Base-by-base conservation (phyloP, 2,329 filamentous ascomycete species). In the Epicoccum sorghinum region DNA sequence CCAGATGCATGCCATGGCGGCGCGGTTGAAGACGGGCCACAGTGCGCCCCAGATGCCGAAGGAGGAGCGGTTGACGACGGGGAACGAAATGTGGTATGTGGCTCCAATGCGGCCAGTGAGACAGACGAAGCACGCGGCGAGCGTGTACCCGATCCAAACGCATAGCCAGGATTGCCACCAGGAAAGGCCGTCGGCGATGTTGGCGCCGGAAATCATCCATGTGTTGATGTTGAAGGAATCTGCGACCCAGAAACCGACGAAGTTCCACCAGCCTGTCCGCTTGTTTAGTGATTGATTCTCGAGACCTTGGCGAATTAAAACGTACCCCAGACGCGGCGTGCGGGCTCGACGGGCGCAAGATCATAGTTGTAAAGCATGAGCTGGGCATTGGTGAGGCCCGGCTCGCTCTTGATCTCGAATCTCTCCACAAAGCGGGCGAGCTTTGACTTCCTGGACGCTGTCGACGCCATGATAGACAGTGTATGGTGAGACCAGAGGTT, bases 11-110 rank as follows among this genome's bases (percentile, higher is more conserved):
- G 90, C 88, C 83, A 96, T 93, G 6, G 86, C 90, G n/a, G 90
- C 89, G 37, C 92, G 85, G 69, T 96, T 96, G 62, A 96, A 87
- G 0, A 96, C 87, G 0, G 92, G 91, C 92, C 92, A 96, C 46
- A 96, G 76, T 25, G 87, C 88, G 1, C 93, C 93, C 89, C 90
- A 96, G 51, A 96, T 89, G 12, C 93, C 93, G 66, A 96, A 96
- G 0, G 88, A 91, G 0, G 90, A 82, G 51, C 93, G 82, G 61
- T 83, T 84, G 29, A 89, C 87, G 32, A 96, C 90, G 0, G 93
- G 91, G 71, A 96, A 96, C 1, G 90, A 89, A 60, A 96, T 90
- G 72, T 96, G 91, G 73, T 96, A 96, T 18, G 84, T 85, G 7
- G 92, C 90, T 54, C 92, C 93, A 44, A 96, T 93, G 43, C 91